Percentiles rank a stretch among this genome's conserved stretches.
phyloP scores from a whole-genome alignment of 441 rosid genomes.

The Sinapis alba region DNA sequence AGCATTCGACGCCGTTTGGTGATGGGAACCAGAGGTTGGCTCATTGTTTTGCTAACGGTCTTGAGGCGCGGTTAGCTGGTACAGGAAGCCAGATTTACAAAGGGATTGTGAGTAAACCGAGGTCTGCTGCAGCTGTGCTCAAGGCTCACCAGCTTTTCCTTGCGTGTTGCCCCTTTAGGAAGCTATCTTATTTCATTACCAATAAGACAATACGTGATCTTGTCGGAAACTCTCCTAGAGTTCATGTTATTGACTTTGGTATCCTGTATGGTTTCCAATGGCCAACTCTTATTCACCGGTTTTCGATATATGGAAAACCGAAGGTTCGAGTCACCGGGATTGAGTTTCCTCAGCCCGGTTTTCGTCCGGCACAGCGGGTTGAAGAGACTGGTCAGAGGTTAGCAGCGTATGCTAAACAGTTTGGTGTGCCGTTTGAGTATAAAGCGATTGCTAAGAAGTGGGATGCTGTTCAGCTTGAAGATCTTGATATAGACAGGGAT shows the following conservation, averaged over 20 bases:
- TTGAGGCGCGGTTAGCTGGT: conserved; percentile 65
- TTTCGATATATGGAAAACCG: conserved; percentile 49
- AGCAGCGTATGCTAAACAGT: conserved; percentile 60
- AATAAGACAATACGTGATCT: conserved; percentile 44
- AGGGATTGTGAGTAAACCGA: conserved; percentile 55
- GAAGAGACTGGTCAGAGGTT: conserved; percentile 74
- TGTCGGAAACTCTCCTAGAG: conserved; percentile 40
- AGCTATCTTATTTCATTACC: conserved; percentile 47
- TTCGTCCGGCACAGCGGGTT: conserved; percentile 64
- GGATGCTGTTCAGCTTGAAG: conserved; percentile 59
- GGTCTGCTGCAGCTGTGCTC: conserved; percentile 52
- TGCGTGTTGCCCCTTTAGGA: conserved; percentile 72
- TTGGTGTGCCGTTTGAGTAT: conserved; percentile 63
- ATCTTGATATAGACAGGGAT: conserved; percentile 57
- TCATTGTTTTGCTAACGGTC: conserved; percentile 60
- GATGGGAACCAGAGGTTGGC: conserved; percentile 73
- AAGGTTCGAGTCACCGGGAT: conserved; percentile 69
- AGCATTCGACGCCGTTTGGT: conserved; percentile 67
- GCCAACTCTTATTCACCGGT: conserved; percentile 61
- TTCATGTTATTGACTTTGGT: conserved; percentile 74
- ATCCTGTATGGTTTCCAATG: conserved; percentile 73
- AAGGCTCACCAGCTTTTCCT: conserved; percentile 61
- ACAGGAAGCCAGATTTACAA: conserved; percentile 72
- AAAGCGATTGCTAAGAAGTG: conserved; percentile 72
- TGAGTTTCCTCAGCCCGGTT: conserved; percentile 73